A percentile compares a stretch with the other conserved stretches of the same genome.
phyloP scores from a whole-genome alignment of 768 basidiomycete species.

The Phallus indusiatus region DNA sequence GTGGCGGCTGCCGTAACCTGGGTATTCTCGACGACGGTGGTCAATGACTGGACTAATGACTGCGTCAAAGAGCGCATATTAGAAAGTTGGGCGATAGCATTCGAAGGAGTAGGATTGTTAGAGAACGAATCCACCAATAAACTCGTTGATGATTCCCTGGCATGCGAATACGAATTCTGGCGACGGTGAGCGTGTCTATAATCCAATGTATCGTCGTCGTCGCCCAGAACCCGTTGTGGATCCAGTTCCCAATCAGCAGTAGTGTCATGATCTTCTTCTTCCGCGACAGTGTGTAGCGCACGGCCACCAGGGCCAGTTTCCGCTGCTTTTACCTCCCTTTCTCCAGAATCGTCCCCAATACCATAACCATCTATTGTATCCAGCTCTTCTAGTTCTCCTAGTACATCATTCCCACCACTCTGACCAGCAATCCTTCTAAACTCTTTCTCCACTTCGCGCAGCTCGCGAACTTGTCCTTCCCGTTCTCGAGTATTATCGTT shows the following conservation, averaged over 20 bases:
- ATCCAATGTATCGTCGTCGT: constrained; percentile 39
- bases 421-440: constrained; percentile 69
- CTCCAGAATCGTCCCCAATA: constrained; percentile 28
- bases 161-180: constrained; percentile 32
- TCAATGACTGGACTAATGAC: constrained; percentile 65
- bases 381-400: constrained; percentile 61
- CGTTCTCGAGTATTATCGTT: constrained; percentile 69
- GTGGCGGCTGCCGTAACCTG: constrained; percentile 82
- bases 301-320: constrained; percentile 16
- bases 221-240: constrained; percentile 34
- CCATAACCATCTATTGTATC: constrained; percentile 33
- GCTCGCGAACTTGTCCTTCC: constrained; percentile 71
- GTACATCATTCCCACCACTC: constrained; percentile 64
- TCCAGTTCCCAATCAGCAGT: constrained; percentile 51
- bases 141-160: constrained; percentile 47
- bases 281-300: constrained; percentile 20
- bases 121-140: constrained; percentile 33
- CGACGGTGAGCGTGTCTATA: constrained; percentile 30
- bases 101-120: constrained; percentile 47
- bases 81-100: constrained; percentile 54
- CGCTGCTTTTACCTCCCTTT: constrained; percentile 1
- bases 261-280: constrained; percentile 12
- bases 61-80: constrained; percentile 66
- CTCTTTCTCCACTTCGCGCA: constrained; percentile 71
- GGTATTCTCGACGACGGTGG: constrained; percentile 75